These are phyloP conservation scores for Phaeomoniella chlamydospora DNA, from an alignment of 2,329 filamentous ascomycete genomes.

Conservation along the genomic window DNA sequence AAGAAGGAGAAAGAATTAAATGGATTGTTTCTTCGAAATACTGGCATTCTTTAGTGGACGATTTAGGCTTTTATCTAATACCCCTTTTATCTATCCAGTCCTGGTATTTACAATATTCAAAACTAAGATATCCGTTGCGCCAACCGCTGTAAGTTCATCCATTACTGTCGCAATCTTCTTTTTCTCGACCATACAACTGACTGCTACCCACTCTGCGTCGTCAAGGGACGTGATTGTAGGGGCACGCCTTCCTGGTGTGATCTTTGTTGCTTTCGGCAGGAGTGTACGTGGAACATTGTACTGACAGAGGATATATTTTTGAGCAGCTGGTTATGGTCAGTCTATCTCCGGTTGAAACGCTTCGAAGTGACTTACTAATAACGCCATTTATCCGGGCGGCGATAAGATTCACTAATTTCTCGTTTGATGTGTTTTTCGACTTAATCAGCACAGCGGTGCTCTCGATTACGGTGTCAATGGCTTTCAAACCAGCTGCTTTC, in stretches of 20 bases:
- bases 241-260: conserved; percentile 88
- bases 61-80: too few relatives aligned
- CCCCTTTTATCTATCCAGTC: conserved; percentile 20
- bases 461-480: conserved; percentile 84
- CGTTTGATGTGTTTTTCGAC: conserved; percentile 69
- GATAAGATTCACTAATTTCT: conserved; percentile 69
- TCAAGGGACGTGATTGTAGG: conserved; percentile 85
- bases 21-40: too few relatives aligned
- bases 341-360: too few relatives aligned
- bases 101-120: conserved; percentile 73
- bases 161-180: conserved; percentile 73
- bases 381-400: conserved; percentile 79
- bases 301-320: conserved; percentile 87
- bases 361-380: conserved; percentile 61
- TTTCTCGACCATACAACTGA: conserved; percentile 84
- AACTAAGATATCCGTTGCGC: conserved; percentile 75
- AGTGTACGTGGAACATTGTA: conserved; percentile 74
- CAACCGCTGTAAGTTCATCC: conserved; percentile 64
- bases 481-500: conserved; percentile 84
- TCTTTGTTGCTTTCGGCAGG: conserved; percentile 52
- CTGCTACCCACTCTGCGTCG: conserved; percentile 83
- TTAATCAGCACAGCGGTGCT: conserved; percentile 85
- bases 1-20: too few relatives aligned
- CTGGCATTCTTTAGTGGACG: too few relatives aligned
- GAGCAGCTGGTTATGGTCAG: conserved; percentile 52